phyloP scores from a whole-genome alignment of 1,284 basidiomycete species.

The Polyporus tsugae region DNA sequence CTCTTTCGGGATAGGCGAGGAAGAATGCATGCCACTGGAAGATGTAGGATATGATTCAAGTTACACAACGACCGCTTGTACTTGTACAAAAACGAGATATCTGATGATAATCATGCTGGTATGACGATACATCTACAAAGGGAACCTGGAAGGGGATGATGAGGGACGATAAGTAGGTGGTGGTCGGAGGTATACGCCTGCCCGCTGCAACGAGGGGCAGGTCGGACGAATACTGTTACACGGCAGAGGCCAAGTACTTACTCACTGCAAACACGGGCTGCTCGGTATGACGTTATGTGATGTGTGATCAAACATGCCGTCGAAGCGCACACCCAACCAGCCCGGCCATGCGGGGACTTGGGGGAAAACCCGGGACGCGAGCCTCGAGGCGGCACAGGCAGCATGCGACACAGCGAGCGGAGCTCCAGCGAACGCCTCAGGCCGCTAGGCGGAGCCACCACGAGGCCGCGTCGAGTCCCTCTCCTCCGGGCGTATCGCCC shows the following conservation, averaged over 20 bases:
- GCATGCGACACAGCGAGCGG: conserved; percentile 1
- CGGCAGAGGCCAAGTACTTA: conserved; percentile 5
- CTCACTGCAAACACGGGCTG: conserved; percentile 16
- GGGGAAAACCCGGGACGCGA: conserved; percentile 12
- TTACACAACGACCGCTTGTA: conserved; percentile 20
- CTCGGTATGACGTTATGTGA: conserved; percentile 26
- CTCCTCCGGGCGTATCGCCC: conserved; percentile 33
- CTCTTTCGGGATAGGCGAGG: background rate
- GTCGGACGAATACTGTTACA: conserved; percentile 7
- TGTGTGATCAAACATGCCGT: conserved; percentile 26
- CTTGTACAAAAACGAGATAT: conserved; percentile 20
- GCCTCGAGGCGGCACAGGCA: background rate
- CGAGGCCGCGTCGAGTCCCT: conserved; percentile 24
- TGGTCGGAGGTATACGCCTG: conserved; percentile 11
- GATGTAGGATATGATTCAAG: conserved; percentile 15
- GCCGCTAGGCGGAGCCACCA: conserved; percentile 26
- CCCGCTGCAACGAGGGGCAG: conserved; percentile 9
- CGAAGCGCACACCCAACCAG: conserved; percentile 26
- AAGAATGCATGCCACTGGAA: background rate
- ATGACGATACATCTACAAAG: conserved; percentile 20
- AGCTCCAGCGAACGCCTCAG: background rate
- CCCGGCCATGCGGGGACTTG: conserved; percentile 23
- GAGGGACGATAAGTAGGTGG: conserved; percentile 1
- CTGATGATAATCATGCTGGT: conserved; percentile 7
- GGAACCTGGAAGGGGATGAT: background rate